A percentile compares a stretch with the other conserved stretches of the same genome.
Conservation (phyloP, 345 rosid genomes). For the Bruguiera parviflora region DNA sequence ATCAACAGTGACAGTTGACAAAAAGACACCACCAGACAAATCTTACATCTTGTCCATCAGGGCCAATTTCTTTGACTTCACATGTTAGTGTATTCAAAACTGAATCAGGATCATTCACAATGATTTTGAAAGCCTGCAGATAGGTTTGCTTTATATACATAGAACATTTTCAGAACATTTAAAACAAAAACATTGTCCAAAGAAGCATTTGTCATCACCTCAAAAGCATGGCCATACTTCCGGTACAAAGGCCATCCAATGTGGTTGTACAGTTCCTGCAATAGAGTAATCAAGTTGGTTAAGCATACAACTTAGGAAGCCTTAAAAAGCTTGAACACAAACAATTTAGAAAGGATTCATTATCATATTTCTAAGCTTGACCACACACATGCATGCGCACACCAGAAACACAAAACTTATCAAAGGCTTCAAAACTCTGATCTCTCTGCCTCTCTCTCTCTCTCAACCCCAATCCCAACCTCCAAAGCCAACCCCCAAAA, state of each 20-base stretch:
- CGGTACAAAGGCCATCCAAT: conserved; percentile 93
- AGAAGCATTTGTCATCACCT: conserved; percentile 41
- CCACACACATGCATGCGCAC: too few relatives aligned
- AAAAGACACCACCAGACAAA: conserved; percentile 5
- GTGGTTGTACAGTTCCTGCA: conserved; percentile 70
- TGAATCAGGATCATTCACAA: conserved; percentile 86
- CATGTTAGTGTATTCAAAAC: conserved; percentile 74
- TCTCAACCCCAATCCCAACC: too few relatives aligned
- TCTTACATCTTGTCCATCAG: conserved; percentile 84
- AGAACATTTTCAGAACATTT: not conserved
- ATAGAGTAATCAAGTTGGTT: conserved; percentile 7
- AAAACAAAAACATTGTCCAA: not conserved
- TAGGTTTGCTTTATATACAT: not conserved
- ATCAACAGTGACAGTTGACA: not conserved
- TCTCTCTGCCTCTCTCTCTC: too few relatives aligned
- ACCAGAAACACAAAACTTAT: too few relatives aligned
- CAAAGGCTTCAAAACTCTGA: too few relatives aligned
- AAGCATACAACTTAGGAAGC: conserved; percentile 7
- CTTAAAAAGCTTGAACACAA: conserved; percentile 3
- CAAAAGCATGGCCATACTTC: conserved; percentile 90
- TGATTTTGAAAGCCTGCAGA: conserved; percentile 80
- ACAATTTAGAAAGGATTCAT: not conserved
- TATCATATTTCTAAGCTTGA: too few relatives aligned
- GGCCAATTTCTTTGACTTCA: conserved; percentile 78
- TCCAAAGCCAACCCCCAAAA: too few relatives aligned